Evolutionary conservation across 768 basidiomycete species (phyloP), one percentile per base, ranked within the genome.

Genomic region (Mrakia frigida): DNA sequence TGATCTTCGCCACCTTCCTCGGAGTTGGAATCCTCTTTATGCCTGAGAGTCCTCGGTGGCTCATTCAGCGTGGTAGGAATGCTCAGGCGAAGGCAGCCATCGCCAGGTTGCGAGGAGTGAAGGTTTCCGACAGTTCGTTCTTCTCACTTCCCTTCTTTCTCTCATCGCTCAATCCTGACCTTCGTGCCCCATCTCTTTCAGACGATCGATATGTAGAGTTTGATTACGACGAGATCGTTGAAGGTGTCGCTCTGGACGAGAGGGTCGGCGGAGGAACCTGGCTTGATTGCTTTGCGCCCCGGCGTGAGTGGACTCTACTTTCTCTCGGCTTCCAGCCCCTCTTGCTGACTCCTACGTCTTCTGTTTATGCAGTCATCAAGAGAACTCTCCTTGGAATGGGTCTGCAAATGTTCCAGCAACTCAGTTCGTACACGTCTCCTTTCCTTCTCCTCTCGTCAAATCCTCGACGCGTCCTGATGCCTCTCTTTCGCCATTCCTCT

Each of bases 391-490:
- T 82, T 80, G 86, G 88, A 68, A 90, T 90, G 87, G 60, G 16
- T 2, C 83, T 92, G 31, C 91, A 92, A 83, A 86, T 86, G 76
- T 85, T 91, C 78, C 90, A 92, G 81, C 90, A 92, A 81, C 86
- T 91, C 50, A 91, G 89, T 0, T 88, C 89, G 31, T 88, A 88
- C 6, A 89, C 50, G 31, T 41, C 41, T 35, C 46, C 43, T 25
- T 53, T 14, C 46, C 23, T n/a, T n/a, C n/a, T n/a, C n/a, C n/a
- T n/a, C n/a, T n/a, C n/a, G n/a, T n/a, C n/a, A n/a, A n/a, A n/a
- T n/a, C n/a, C n/a, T n/a, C n/a, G n/a, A n/a, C n/a, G n/a, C n/a
- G n/a, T 68, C 41, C n/a, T 61, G 31, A 25, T 23, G 33, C 14
- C 31, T 23, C 23, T 35, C 1, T 46, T 61, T 16, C 41, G 1